Conservation (phyloP, 1,284 basidiomycete genomes). For the Pisolithus thermaeus region DNA sequence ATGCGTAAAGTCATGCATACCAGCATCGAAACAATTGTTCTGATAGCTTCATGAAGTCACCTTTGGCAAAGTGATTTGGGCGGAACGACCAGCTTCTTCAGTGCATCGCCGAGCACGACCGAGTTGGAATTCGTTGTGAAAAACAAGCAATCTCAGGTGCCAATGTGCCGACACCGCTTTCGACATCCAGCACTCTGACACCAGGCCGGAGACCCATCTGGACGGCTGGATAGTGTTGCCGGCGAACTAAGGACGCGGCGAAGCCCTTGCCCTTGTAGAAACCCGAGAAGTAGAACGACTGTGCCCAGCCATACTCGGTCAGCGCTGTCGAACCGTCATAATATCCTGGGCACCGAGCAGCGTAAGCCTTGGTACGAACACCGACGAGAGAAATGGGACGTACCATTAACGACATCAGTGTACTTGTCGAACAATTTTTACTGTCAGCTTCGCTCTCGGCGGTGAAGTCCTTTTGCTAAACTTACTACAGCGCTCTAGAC, state of each 20-base stretch:
- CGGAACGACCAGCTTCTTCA: constrained; percentile 67
- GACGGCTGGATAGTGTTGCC: no score
- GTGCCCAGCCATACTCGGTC: constrained; percentile 94
- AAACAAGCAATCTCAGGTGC: constrained; percentile 94
- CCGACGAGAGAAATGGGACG: constrained; percentile 15
- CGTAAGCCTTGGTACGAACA: background rate
- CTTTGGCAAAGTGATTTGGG: constrained; percentile 82
- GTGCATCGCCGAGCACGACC: constrained; percentile 84
- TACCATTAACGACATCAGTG: constrained; percentile 92
- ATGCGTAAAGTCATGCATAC: constrained; percentile 35
- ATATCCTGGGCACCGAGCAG: constrained; percentile 56
- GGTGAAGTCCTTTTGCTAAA: constrained; percentile 86
- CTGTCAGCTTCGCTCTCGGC: constrained; percentile 70
- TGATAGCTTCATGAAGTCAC: constrained; percentile 93
- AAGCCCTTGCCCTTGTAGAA: constrained; percentile 97
- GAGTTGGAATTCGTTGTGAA: constrained; percentile 94
- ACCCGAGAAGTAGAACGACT: constrained; percentile 97
- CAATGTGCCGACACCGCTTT: constrained; percentile 96
- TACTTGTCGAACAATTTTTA: constrained; percentile 80
- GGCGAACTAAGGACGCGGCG: background rate
- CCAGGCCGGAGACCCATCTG: constrained; percentile 57
- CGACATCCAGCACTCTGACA: constrained; percentile 97
- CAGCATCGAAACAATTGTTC: constrained; percentile 97
- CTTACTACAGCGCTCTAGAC: constrained; percentile 88
- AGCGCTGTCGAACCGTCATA: constrained; percentile 96